Percentiles rank a stretch among this genome's conserved stretches.
Evolutionary conservation across 1,284 basidiomycete genomes (phyloP).

Genomic region (Boletus mariae): DNA sequence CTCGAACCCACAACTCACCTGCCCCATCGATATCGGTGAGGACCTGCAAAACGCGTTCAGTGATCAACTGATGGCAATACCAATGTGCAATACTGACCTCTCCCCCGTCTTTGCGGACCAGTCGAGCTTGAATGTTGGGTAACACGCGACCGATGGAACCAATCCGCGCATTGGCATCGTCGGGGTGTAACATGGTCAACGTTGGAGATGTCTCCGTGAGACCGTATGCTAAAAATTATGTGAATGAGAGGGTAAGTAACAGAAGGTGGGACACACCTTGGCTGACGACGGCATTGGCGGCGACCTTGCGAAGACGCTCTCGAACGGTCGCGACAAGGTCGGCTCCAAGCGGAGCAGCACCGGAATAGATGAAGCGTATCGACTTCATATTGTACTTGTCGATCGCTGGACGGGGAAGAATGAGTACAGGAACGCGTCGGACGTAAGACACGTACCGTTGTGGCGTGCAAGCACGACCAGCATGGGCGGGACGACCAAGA

Average conservation of each 20-base stretch:
- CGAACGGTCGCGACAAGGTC: conserved; percentile 50
- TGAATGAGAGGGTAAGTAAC: background rate
- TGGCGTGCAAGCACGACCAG: conserved; percentile 69
- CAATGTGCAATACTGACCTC: conserved; percentile 29
- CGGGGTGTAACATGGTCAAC: conserved; percentile 44
- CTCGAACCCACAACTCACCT: conserved; percentile 81
- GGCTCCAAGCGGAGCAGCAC: conserved; percentile 78
- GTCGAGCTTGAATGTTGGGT: conserved; percentile 74
- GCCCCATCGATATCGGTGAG: conserved; percentile 27
- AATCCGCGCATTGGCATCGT: conserved; percentile 42
- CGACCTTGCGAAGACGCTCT: conserved; percentile 39
- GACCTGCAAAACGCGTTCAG: conserved; percentile 13
- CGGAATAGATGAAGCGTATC: conserved; percentile 62
- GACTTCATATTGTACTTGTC: conserved; percentile 68
- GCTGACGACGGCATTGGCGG: conserved; percentile 32
- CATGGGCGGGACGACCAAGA: conserved; percentile 82
- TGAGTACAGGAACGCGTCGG: background rate
- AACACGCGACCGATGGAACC: conserved; percentile 72
- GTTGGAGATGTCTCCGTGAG: conserved; percentile 77
- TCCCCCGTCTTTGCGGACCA: conserved; percentile 62
- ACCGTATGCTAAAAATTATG: conserved; percentile 55
- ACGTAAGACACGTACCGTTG: conserved; percentile 40
- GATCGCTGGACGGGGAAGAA: conserved; percentile 39
- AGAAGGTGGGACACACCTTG: conserved; percentile 42
- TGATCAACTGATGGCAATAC: background rate